A percentile compares a stretch with the other conserved stretches of the same genome.
Evolutionary conservation across 345 rosid species (phyloP).

Genomic region (Microcos paniculata): DNA sequence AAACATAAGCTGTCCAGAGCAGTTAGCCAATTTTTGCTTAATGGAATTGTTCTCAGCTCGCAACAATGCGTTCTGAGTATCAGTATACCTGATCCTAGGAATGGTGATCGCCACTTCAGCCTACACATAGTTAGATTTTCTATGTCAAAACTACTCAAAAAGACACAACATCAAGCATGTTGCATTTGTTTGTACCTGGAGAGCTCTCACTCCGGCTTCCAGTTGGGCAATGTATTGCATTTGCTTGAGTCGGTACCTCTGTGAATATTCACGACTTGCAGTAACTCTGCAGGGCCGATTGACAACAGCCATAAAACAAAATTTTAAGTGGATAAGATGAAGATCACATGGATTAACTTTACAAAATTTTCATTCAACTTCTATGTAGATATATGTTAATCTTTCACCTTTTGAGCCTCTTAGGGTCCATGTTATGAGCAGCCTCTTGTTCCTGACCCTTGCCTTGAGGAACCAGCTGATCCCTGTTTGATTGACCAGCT

Average conservation of each 20-base stretch:
- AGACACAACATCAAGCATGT: background rate
- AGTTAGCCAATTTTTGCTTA: slow-evolving; percentile 4
- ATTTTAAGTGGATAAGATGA: no score
- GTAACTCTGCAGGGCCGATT: background rate
- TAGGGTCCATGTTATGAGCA: background rate
- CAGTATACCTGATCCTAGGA: slow-evolving; percentile 13
- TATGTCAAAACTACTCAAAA: background rate
- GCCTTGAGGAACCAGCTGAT: background rate
- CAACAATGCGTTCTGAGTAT: slow-evolving; percentile 18
- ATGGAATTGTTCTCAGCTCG: slow-evolving; percentile 22
- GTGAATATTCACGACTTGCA: slow-evolving; percentile 19
- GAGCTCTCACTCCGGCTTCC: slow-evolving; percentile 19
- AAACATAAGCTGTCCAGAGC: background rate
- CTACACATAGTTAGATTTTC: background rate
- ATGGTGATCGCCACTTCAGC: background rate
- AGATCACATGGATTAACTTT: background rate
- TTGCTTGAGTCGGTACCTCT: slow-evolving; percentile 20
- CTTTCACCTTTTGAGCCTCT: slow-evolving; percentile 12
- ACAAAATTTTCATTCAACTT: background rate
- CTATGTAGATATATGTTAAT: no score
- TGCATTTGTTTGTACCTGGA: slow-evolving; percentile 3
- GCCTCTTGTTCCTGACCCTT: background rate
- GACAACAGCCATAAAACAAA: no score
- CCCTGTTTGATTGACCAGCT: background rate
- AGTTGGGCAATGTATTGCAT: slow-evolving; percentile 10